Base-by-base conservation (phyloP, 1,139 yeast species). In the Wickerhamiella pararugosa region DNA sequence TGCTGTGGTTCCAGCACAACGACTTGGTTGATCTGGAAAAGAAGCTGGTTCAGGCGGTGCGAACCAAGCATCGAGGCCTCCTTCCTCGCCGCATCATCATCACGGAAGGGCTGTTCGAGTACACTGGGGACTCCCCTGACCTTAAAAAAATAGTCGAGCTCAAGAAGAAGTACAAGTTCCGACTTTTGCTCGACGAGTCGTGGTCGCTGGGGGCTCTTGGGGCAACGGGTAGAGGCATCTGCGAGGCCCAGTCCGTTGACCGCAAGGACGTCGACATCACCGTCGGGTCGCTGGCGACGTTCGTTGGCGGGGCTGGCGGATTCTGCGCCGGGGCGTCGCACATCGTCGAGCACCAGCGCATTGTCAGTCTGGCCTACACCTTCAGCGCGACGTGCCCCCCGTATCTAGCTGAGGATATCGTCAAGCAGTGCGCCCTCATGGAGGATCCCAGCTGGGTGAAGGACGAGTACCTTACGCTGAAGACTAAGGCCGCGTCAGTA, bases 381-480 rank as follows among this genome's bases (percentile, higher is more conserved):
- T 90, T 84, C 58, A 80, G 94, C 57, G 99, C 99, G 7, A 75
- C 96, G 2, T 72, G 90, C 58, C 97, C 98, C 9, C 93, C 97
- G 11, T 87, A 81, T 60, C 73, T 86, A 39, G 94, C 94, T 1
- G 73, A 70, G 45, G 78, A 77, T n/a, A 74, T 79, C 0, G 71
- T 82, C 2, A 71, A 71, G 42, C 77, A 78, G 2, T 65, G 86
- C 25, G 37, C 44, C 32, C 25, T 28, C 27, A 41, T 51, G 47
- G 38, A 34, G 15, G 31, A 29, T 6, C 47, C 49, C 5, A 28
- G 34, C 29, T 42, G 43, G 34, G 40, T 31, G 9, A 32, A 30
- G 62, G 40, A 50, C 55, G 38, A 53, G 58, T 34, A 69, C 21
- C 43, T 50, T 6, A 46, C 51, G 6, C 56, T 75, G 45, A 65